Evolutionary conservation across 2,329 filamentous ascomycete genomes (phyloP).

Genomic region (Raffaelea arxii): DNA sequence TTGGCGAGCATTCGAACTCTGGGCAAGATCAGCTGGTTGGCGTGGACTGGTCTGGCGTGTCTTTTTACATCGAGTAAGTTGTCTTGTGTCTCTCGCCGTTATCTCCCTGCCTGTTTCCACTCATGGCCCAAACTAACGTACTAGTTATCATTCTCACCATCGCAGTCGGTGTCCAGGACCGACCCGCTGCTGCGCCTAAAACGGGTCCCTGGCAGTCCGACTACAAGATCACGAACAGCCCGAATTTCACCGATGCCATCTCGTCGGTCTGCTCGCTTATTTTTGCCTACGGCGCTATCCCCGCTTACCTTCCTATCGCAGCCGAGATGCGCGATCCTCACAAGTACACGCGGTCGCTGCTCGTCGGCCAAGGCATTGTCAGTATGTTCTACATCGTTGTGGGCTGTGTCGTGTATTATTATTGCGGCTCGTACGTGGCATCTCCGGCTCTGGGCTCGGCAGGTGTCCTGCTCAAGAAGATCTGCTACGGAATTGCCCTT

Average conservation of each 20-base stretch:
- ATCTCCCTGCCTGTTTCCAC: too few relatives aligned
- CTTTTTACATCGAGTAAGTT: background rate
- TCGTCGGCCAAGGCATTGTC: slow-evolving; percentile 2
- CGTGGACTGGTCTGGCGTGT: background rate
- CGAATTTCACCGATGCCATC: slow-evolving; percentile 49
- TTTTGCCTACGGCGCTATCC: slow-evolving; percentile 49
- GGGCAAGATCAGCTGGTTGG: background rate
- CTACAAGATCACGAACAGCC: slow-evolving; percentile 44
- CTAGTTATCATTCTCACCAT: slow-evolving; percentile 37
- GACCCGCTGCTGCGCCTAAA: slow-evolving; percentile 47
- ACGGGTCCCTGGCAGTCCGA: slow-evolving; percentile 43
- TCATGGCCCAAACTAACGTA: too few relatives aligned
- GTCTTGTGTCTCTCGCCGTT: too few relatives aligned
- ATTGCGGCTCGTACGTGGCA: slow-evolving; percentile 52
- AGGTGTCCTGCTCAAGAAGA: slow-evolving; percentile 48
- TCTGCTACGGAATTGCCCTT: slow-evolving; percentile 49
- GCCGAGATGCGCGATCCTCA: slow-evolving; percentile 51
- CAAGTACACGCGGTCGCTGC: slow-evolving; percentile 1
- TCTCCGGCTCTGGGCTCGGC: slow-evolving; percentile 52
- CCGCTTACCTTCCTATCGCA: slow-evolving; percentile 54
- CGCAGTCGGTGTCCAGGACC: slow-evolving; percentile 45
- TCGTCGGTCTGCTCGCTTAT: slow-evolving; percentile 48
- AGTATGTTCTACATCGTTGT: slow-evolving; percentile 50
- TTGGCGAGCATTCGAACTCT: background rate
- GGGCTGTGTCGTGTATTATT: slow-evolving; percentile 51